Base-by-base conservation (phyloP, 192 early-diverging fungal species). In the Coemansia sp. region DNA sequence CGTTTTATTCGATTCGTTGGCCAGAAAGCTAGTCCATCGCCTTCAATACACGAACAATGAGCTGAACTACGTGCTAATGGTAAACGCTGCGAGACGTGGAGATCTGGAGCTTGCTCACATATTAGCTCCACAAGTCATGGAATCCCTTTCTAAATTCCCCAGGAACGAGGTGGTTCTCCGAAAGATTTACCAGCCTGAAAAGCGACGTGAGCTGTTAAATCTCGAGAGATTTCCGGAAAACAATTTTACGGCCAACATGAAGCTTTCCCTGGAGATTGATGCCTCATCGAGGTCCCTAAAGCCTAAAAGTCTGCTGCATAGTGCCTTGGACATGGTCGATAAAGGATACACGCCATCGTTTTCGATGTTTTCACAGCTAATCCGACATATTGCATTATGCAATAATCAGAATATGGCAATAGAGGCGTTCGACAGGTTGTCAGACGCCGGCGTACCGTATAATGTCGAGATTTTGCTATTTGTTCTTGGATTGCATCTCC, bases 1-100 rank as follows among this genome's bases (percentile, higher is more conserved):
- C 63, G 60, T 61, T 43, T 74, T 83, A 69, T 83, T 83, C 59
- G 75, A 77, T 16, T 69, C 61, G 2, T 17, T 83, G 41, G 63
- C 64, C 9, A 54, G 54, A n/a, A 67, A 68, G n/a, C 48, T 79
- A 17, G 32, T 61, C n/a, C 37, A 61, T 14, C 68, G 59, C 43
- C 37, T 65, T 11, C 57, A 61, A 9, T 17, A 56, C 11, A 54
- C 69, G 1, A 43, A 63, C 37, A 16, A 48, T 13, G 56, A 67
- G 12, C 22, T 77, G n/a, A 48, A 67, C 53, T 45, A 41, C 6
- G 54, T 72, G 13, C 25, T 67, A 13, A 67, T 77, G 75, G 16
- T 39, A 5, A 83, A 77, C 32, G 80, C 80, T 0, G 69, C 50
- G 5, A 37, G 25, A 5, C 72, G 80, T 19, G 19, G 46, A 10